Evolutionary conservation across 257 asterid genomes (phyloP), one percentile per base, ranked within the genome.

Genomic region (Leptodermis oblonga): DNA sequence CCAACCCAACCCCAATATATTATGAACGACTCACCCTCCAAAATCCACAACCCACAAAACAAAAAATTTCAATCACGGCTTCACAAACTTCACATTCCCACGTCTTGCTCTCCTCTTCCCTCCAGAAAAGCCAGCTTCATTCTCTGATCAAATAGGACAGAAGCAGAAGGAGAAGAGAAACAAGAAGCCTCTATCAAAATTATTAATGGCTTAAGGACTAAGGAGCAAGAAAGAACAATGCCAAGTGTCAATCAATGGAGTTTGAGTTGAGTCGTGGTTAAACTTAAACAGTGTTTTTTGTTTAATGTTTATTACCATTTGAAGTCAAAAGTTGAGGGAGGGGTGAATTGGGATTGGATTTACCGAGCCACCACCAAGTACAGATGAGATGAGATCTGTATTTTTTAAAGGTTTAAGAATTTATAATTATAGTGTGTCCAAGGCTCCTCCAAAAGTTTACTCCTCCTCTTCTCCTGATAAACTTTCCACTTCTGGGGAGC

Each of bases 401-500:
- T 58, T 46, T 74, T 67, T 46, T 25, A 25, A 74, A 51, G 70
- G 49, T 34, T 49, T 73, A 15, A 74, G 78, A 39, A 39, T 74
- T 60, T 52, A 51, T 42, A 52, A 53, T 30, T 52, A 41, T 51
- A 60, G 60, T 30, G 39, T 25, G 33, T 59, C 70, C 78, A 34
- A 14, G 62, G 48, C 68, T 67, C 23, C 65, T 52, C 59, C 59
- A 58, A 67, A n/a, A n/a, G n/a, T n/a, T n/a, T n/a, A 34, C 9
- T 26, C 59, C 69, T 54, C 30, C 18, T 42, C 36, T 52, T 51
- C 68, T 49, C 48, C 67, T 25, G 62, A 60, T 22, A 52, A 60
- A 49, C 33, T 30, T 42, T 30, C 48, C 33, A 6, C n/a, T n/a
- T n/a, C 58, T 28, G 25, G 30, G 12, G 76, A 65, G 15, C 43